Evolutionary conservation across 2,329 filamentous ascomycete species (phyloP), one percentile per base, ranked within the genome.

Genomic region (Ophiostoma himal-ulmi): DNA sequence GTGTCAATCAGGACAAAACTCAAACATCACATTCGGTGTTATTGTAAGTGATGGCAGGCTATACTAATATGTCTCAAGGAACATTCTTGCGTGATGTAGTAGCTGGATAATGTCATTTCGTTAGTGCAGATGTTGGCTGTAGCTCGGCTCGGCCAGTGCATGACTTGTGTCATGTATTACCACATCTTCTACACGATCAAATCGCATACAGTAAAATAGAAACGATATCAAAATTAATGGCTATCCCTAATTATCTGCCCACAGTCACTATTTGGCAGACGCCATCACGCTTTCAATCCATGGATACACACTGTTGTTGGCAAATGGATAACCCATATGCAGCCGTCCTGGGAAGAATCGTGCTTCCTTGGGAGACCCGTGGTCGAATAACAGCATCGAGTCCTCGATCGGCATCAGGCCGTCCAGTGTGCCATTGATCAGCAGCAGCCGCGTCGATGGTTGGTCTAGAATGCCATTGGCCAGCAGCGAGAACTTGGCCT

Each of bases 401-500:
- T 91, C 88, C 75, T 91, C 88, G 71, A 91, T 88, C 0, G 88
- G 88, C 82, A 89, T 89, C 64, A 90, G 78, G 0, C 88, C 88
- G 74, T 91, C 88, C 69, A 83, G 80, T 3, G 84, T 86, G 10
- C 88, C 88, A 76, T 89, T 89, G 69, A 91, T 80, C 70, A 91
- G 77, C 73, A 91, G 77, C 68, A 91, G 77, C 72, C 87, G 80
- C 64, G 84, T 85, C 66, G 83, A 85, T 10, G 84, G 83, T 78
- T 80, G 80, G 60, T 88, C 79, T 48, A 90, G 76, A 44, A 91
- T 82, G 0, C 87, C 85, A 5, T 78, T 84, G 73, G 88, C 84
- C 0, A 91, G 79, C 20, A 91, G 79, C 6, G 86, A 89, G 77
- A 89, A 91, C 77, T 84, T 86, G 76, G 83, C 82, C 77, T 88